phyloP scores from a whole-genome alignment of 805 yeast genomes.

The Yarrowia sp. region DNA sequence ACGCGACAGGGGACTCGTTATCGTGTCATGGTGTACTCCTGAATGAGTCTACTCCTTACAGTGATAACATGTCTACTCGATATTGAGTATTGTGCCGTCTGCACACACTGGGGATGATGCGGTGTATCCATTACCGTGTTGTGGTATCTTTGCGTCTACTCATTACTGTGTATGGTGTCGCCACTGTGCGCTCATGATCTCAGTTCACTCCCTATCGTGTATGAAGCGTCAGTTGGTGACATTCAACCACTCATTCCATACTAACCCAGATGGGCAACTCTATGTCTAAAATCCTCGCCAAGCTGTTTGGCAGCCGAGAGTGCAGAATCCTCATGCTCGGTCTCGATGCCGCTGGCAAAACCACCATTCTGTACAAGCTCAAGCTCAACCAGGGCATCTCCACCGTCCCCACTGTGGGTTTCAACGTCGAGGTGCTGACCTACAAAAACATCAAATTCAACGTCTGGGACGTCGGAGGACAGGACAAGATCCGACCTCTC shows the following conservation, averaged over 20 bases:
- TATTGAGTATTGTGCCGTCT: too few relatives aligned
- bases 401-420: conserved; percentile 92
- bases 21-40: too few relatives aligned
- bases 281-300: conserved; percentile 39
- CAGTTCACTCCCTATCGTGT: too few relatives aligned
- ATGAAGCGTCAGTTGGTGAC: too few relatives aligned
- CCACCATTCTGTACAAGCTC: conserved; percentile 79
- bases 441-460: conserved; percentile 80
- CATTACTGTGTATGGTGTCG: too few relatives aligned
- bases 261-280: conserved; percentile 34
- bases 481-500: conserved; percentile 82
- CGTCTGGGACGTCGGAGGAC: conserved; percentile 97
- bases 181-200: too few relatives aligned
- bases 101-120: too few relatives aligned
- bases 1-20: too few relatives aligned
- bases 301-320: conserved; percentile 53
- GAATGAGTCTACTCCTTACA: too few relatives aligned
- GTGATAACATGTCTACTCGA: too few relatives aligned
- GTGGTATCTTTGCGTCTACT: too few relatives aligned
- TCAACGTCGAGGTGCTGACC: conserved; percentile 84
- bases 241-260: neutral
- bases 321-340: conserved; percentile 84
- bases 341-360: conserved; percentile 89
- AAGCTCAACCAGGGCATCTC: conserved; percentile 70
- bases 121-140: too few relatives aligned